phyloP scores from a whole-genome alignment of 192 early-diverging fungal species.

The Backusella australiensis region DNA sequence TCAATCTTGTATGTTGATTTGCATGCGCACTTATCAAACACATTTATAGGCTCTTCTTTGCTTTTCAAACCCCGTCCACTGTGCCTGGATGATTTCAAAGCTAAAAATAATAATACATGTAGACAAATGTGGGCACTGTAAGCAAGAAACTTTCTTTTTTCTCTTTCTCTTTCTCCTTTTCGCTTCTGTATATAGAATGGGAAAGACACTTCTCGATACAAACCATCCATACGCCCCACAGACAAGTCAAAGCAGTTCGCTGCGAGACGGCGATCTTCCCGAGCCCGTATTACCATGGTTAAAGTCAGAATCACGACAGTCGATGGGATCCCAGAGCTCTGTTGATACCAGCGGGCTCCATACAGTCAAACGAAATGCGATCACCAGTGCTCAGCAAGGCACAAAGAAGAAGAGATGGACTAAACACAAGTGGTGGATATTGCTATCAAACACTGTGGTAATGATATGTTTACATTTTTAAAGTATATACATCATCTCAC shows the following conservation, averaged over 20 bases:
- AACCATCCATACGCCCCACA: neutral
- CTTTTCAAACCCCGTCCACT: neutral
- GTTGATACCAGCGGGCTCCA: constrained; percentile 27
- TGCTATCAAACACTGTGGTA: constrained; percentile 47
- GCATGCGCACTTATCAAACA: neutral
- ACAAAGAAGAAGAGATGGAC: constrained; percentile 40
- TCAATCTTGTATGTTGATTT: neutral
- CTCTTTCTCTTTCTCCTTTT: constrained; percentile 1
- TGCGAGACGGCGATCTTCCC: constrained; percentile 7
- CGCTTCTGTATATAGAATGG: neutral
- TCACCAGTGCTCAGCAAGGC: neutral
- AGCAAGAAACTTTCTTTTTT: constrained; percentile 9
- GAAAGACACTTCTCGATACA: neutral
- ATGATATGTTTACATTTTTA: neutral
- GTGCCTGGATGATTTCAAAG: neutral
- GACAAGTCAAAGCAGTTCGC: neutral
- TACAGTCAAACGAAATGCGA: constrained; percentile 26
- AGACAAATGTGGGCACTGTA: neutral
- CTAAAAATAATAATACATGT: neutral
- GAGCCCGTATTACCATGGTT: constrained; percentile 36
- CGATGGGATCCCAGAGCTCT: neutral
- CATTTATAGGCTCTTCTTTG: constrained; percentile 1
- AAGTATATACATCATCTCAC: neutral
- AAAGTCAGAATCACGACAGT: constrained; percentile 8
- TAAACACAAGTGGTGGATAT: constrained; percentile 40